Percentiles rank a stretch among this genome's conserved stretches.
These are phyloP conservation scores for Trichoderma virens DNA, from an alignment of 495 filamentous ascomycete species.

Conservation along the genomic window DNA sequence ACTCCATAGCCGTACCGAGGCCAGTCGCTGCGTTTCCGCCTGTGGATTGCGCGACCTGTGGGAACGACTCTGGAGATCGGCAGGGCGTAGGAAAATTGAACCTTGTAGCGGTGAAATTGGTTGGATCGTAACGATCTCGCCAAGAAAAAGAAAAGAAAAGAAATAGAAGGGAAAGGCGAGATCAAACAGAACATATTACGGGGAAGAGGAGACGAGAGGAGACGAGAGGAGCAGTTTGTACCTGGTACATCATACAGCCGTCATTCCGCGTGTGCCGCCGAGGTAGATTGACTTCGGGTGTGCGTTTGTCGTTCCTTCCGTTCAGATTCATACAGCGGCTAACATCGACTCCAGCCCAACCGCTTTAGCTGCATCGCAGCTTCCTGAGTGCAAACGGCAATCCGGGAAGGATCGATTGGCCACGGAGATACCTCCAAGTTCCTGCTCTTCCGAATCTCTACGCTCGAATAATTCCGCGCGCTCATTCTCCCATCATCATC, in stretches of 20 bases:
- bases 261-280: background rate
- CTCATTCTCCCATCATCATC: background rate
- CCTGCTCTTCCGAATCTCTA: background rate
- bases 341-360: background rate
- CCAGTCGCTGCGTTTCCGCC: too few species aligned
- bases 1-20: too few species aligned
- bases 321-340: background rate
- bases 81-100: background rate
- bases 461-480: background rate
- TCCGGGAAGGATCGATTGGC: too few species aligned
- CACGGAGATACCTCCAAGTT: too few species aligned
- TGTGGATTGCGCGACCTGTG: background rate
- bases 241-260: background rate
- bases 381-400: background rate
- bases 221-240: background rate
- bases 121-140: background rate
- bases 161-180: background rate
- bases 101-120: background rate
- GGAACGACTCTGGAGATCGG: background rate
- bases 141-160: background rate
- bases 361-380: background rate
- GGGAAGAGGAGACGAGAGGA: background rate
- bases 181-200: background rate
- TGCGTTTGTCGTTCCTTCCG: background rate
- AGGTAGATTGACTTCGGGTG: background rate